These are phyloP conservation scores for Barnettozyma sucrosica DNA, from an alignment of 805 yeast genomes.

Conservation along the genomic window DNA sequence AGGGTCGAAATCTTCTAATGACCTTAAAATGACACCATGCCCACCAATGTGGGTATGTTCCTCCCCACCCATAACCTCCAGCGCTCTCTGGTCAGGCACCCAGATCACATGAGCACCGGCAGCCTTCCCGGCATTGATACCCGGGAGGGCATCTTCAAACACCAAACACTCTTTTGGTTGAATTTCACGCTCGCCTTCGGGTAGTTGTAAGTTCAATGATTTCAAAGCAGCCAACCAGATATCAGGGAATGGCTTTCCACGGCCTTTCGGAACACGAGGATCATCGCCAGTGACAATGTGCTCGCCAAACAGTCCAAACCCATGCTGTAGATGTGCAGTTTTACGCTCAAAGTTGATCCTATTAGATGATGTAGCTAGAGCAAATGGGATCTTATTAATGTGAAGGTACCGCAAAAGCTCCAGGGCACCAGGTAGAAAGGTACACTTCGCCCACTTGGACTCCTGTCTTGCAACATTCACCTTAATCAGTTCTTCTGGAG, in stretches of 20 bases:
- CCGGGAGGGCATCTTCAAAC: slow-evolving; percentile 95
- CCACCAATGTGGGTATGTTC: slow-evolving; percentile 46
- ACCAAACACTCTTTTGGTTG: slow-evolving; percentile 75
- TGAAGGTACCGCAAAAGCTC: slow-evolving; percentile 56
- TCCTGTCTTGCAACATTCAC: slow-evolving; percentile 45
- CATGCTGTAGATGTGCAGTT: slow-evolving; percentile 61
- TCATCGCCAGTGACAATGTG: slow-evolving; percentile 89
- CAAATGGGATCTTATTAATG: slow-evolving; percentile 61
- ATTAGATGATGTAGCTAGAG: slow-evolving; percentile 84
- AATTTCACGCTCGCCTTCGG: slow-evolving; percentile 39
- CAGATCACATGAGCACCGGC: slow-evolving; percentile 87
- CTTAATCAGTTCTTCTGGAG: slow-evolving; percentile 58
- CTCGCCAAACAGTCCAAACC: slow-evolving; percentile 56
- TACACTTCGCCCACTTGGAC: slow-evolving; percentile 53
- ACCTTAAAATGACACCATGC: slow-evolving; percentile 50
- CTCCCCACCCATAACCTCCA: slow-evolving; percentile 45
- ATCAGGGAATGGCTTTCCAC: slow-evolving; percentile 92
- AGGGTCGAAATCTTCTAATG: slow-evolving; percentile 49
- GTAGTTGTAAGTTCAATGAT: slow-evolving; percentile 54
- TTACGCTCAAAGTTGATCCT: slow-evolving; percentile 57
- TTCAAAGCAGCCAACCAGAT: slow-evolving; percentile 82
- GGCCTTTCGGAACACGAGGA: slow-evolving; percentile 69
- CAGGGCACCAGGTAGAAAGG: slow-evolving; percentile 79
- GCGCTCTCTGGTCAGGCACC: slow-evolving; percentile 84
- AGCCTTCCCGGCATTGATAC: slow-evolving; percentile 76